Percentiles rank a stretch among this genome's conserved stretches.
Evolutionary conservation across 2,329 filamentous ascomycete species (phyloP).

Genomic region (Paecilomyces niveus): DNA sequence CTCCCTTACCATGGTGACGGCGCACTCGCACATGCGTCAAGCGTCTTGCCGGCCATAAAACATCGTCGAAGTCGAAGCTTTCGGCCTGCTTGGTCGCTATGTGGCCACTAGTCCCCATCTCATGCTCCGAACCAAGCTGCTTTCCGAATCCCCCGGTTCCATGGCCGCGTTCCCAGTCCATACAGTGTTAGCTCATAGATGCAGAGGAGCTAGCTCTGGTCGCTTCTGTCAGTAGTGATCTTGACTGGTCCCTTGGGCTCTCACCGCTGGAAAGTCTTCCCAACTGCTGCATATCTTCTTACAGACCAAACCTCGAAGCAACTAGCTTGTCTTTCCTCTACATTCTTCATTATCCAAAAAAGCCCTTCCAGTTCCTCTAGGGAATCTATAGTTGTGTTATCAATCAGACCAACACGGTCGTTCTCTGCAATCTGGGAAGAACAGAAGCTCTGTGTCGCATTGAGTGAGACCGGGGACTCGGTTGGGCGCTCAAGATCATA

Average conservation of each 20-base stretch:
- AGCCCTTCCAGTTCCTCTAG: background rate
- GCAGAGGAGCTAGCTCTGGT: background rate
- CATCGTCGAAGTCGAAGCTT: constrained; percentile 1
- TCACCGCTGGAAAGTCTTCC: background rate
- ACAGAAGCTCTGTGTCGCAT: background rate
- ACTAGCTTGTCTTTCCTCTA: background rate
- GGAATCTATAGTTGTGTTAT: background rate
- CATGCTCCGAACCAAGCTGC: background rate
- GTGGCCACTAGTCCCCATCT: background rate
- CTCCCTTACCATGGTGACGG: constrained; percentile 6
- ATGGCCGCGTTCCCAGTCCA: constrained; percentile 3
- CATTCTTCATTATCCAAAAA: background rate
- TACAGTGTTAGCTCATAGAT: background rate
- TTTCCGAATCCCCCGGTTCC: constrained; percentile 10
- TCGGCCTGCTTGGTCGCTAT: background rate
- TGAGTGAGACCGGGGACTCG: background rate
- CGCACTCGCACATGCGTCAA: constrained; percentile 6
- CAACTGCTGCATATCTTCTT: background rate
- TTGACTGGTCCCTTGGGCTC: background rate
- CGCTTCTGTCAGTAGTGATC: background rate
- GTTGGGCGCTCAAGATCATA: background rate
- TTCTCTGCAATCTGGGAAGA: background rate
- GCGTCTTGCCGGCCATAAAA: background rate
- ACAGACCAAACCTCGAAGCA: background rate
- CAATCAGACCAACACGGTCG: background rate